Conservation (phyloP, 345 rosid genomes). For the Eucalyptus erythrocorys region DNA sequence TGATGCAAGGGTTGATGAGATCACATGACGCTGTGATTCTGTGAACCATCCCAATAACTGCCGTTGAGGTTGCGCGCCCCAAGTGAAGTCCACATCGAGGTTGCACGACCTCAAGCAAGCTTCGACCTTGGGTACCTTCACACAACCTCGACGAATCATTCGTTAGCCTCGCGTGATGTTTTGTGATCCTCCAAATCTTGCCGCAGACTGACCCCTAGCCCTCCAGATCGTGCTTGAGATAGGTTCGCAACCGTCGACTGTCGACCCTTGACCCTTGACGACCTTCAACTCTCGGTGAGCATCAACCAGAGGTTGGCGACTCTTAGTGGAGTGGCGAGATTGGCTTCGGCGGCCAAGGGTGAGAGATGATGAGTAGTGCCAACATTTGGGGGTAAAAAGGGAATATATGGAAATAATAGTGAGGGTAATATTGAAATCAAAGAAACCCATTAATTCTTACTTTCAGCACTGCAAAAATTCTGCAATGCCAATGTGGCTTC, state of each 20-base stretch:
- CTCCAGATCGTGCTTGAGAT: background rate
- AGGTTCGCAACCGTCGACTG: fast-evolving
- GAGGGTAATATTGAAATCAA: background rate
- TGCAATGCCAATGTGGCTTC: background rate
- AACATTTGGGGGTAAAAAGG: background rate
- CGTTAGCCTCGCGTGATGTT: background rate
- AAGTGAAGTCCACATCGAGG: background rate
- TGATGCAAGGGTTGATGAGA: background rate
- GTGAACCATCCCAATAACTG: background rate
- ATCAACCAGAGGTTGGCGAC: background rate
- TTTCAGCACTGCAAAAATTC: background rate
- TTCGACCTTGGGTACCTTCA: background rate
- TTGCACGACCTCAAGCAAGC: background rate
- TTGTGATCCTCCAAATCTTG: background rate
- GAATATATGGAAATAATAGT: background rate
- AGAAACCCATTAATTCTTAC: background rate
- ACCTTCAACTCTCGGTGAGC: background rate
- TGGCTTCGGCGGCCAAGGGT: background rate
- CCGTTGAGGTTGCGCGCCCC: background rate
- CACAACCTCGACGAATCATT: background rate
- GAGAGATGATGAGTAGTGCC: background rate
- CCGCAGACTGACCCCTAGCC: no score
- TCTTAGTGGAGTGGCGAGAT: background rate
- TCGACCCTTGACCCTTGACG: background rate
- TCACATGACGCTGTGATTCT: background rate